phyloP scores from a whole-genome alignment of 2,329 filamentous ascomycete genomes.

The Bipolaris bicolor region DNA sequence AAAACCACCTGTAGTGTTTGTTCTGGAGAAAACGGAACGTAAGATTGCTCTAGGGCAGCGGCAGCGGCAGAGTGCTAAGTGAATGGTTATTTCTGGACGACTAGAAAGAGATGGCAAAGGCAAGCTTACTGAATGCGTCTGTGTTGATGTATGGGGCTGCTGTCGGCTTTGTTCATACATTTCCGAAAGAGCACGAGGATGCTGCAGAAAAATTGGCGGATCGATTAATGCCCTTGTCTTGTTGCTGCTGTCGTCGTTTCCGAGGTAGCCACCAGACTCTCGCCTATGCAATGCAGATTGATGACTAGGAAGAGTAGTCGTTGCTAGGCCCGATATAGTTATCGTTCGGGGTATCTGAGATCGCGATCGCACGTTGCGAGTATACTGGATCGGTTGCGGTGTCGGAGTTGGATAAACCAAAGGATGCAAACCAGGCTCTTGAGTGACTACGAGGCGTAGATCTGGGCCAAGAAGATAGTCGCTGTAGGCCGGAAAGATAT shows the following conservation, averaged over 20 bases:
- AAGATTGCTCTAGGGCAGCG: not conserved
- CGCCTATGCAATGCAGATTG: no score
- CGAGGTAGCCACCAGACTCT: no score
- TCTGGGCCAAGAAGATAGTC: conserved; percentile 31
- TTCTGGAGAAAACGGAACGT: not conserved
- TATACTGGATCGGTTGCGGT: conserved; percentile 6
- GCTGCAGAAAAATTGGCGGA: conserved; percentile 1
- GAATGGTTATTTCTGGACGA: not conserved
- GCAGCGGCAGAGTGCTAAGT: not conserved
- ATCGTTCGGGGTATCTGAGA: no score
- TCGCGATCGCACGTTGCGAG: not conserved
- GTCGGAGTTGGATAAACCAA: conserved; percentile 9
- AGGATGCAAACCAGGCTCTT: conserved; percentile 28
- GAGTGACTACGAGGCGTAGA: conserved; percentile 11
- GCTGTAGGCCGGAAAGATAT: conserved; percentile 30
- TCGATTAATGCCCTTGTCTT: not conserved
- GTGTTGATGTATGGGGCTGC: not conserved
- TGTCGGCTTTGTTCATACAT: not conserved
- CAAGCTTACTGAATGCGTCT: not conserved
- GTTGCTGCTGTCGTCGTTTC: no score
- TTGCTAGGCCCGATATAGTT: no score
- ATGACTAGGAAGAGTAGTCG: no score
- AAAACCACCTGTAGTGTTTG: not conserved
- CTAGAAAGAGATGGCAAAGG: not conserved
- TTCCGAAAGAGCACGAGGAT: not conserved